Evolutionary conservation across 2,329 filamentous ascomycete genomes (phyloP), one percentile per base, ranked within the genome.

Genomic region (Sporothrix curviconia): DNA sequence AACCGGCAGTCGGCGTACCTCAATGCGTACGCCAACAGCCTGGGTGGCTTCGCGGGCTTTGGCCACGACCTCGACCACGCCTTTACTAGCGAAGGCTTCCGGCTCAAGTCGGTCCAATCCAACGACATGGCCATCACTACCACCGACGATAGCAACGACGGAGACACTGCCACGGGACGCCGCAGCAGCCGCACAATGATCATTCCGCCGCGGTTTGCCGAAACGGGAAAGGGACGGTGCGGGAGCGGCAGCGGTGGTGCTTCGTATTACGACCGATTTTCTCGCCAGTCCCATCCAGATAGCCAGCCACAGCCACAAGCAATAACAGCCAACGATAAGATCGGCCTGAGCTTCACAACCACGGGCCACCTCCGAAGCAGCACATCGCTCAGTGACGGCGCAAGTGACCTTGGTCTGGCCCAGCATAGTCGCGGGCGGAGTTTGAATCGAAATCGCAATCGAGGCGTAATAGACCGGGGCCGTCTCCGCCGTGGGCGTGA

Each of bases 231-330:
- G n/a, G n/a, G n/a, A n/a, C n/a, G n/a, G n/a, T n/a, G n/a, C n/a
- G n/a, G n/a, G n/a, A n/a, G n/a, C n/a, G n/a, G n/a, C n/a, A n/a
- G n/a, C n/a, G n/a, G n/a, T n/a, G n/a, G n/a, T 17, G 19, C 14
- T 28, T 43, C 44, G 7, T 57, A 46, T 39, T 52, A 37, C 46
- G 43, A 57, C 46, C 37, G n/a, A 12, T 57, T 57, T 17, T 34
- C 40, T 25, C 44, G 34, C 25, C 54, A 56, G n/a, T 36, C 36
- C 36, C 54, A 50, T 14, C 55, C 46, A 2, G 14, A 7, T 28
- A 19, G 28, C 7, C 49, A 51, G 9, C 34, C 19, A 15, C 30
- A 15, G 4, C 25, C 46, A 1, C n/a, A 8, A n/a, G 7, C 51
- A 36, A 22, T 25, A 14, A 19, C 25, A 4, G 11, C 28, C 2